These are phyloP conservation scores for Toxicodendron radicans DNA, from an alignment of 345 rosid species.

Conservation along the genomic window DNA sequence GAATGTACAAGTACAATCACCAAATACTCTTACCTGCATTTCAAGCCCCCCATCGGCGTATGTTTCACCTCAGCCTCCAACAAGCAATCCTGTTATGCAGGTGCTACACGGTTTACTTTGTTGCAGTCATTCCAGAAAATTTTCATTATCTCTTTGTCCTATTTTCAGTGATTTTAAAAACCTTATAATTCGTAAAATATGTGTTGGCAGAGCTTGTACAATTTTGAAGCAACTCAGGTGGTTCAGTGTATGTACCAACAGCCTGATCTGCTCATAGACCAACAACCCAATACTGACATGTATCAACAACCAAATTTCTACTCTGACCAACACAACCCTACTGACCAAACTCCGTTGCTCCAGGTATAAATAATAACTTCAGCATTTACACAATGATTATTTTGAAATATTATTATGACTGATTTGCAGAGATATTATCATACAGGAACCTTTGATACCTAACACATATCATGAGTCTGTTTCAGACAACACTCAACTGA, in stretches of 20 bases:
- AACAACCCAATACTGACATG: conserved; percentile 26
- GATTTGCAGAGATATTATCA: neutral
- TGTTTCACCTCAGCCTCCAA: conserved; percentile 25
- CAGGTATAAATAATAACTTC: conserved; percentile 20
- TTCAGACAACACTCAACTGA: conserved; percentile 12
- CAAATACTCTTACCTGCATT: conserved; percentile 12
- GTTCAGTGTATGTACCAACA: conserved; percentile 26
- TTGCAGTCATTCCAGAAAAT: neutral
- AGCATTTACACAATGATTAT: neutral
- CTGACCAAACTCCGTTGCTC: conserved; percentile 25
- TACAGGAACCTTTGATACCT: conserved; percentile 25
- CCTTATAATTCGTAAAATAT: neutral
- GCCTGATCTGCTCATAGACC: conserved; percentile 28
- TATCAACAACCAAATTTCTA: conserved; percentile 30
- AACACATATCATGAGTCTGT: conserved; percentile 16
- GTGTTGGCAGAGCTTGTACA: conserved; percentile 27
- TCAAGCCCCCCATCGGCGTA: conserved; percentile 26
- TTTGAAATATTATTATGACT: neutral
- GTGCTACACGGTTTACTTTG: conserved; percentile 16
- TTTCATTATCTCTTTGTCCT: neutral
- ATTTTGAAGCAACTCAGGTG: conserved; percentile 30
- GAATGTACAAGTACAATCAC: conserved; percentile 15
- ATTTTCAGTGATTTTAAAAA: neutral
- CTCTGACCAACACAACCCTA: conserved; percentile 24
- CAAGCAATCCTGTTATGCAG: conserved; percentile 29